phyloP scores from a whole-genome alignment of 768 basidiomycete genomes.

The Russula dissimulans region DNA sequence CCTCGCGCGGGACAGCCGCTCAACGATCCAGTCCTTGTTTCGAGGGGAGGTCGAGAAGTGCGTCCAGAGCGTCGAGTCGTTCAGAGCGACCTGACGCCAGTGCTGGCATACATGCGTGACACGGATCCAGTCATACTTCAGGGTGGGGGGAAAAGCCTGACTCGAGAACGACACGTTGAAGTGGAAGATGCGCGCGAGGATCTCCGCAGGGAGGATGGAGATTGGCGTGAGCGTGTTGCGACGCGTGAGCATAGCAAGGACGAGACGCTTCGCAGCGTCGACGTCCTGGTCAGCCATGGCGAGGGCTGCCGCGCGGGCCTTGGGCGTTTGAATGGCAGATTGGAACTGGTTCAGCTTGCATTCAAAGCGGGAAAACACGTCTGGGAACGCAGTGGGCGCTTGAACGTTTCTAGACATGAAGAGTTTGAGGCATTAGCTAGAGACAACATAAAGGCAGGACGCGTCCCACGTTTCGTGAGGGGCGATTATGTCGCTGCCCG shows the following conservation, averaged over 20 bases:
- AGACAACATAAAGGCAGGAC: neutral
- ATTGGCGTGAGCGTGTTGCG: neutral
- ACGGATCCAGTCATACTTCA: neutral
- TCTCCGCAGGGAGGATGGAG: slow-evolving; percentile 7
- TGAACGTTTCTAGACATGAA: neutral
- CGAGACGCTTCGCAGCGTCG: no score
- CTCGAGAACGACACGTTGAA: neutral
- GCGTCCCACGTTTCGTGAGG: neutral
- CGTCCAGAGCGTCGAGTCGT: neutral
- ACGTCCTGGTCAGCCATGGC: no score
- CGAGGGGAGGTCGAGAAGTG: no score
- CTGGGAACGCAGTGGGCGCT: neutral
- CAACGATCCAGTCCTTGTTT: no score
- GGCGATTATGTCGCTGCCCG: neutral
- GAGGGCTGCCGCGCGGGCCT: neutral
- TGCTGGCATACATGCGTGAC: slow-evolving; percentile 14
- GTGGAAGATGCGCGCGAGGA: slow-evolving; percentile 10
- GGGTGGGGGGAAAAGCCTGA: no score
- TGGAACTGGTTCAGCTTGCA: neutral
- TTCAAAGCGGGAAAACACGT: neutral
- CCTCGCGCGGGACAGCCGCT: no score
- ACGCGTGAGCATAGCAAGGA: no score
- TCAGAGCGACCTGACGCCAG: slow-evolving; percentile 13
- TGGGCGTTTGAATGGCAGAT: neutral
- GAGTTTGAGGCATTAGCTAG: neutral